Percentiles rank a stretch among this genome's conserved stretches.
Evolutionary conservation across 2,329 filamentous ascomycete genomes (phyloP).

Genomic region (Colletotrichum godetiae): DNA sequence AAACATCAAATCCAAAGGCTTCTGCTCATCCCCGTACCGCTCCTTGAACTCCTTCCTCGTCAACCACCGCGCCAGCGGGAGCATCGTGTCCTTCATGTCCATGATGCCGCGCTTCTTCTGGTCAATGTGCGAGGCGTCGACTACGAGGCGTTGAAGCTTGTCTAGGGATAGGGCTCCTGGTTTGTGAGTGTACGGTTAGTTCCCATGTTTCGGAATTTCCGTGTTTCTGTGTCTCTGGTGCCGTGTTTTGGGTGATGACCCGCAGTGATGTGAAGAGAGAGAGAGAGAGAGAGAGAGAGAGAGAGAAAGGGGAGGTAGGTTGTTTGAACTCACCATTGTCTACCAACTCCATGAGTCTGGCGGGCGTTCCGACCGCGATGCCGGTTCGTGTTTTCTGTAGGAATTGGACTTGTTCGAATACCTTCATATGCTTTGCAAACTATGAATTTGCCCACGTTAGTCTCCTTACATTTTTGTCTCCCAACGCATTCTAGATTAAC

Average conservation of each 20-base stretch:
- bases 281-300: no score
- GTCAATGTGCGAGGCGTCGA: constrained; percentile 94
- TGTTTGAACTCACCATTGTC: constrained; percentile 84
- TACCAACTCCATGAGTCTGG: constrained; percentile 83
- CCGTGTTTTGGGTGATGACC: neutral
- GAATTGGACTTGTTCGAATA: constrained; percentile 85
- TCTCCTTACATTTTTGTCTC: neutral
- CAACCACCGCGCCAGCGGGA: constrained; percentile 82
- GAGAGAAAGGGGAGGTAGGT: no score
- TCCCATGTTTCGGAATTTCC: no score
- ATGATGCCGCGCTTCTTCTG: constrained; percentile 93
- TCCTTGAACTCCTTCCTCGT: constrained; percentile 77
- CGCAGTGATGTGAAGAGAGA: neutral
- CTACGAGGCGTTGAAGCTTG: constrained; percentile 80
- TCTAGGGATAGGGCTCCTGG: constrained; percentile 76
- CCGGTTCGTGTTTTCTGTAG: constrained; percentile 78
- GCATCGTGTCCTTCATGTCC: constrained; percentile 93
- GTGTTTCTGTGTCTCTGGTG: neutral
- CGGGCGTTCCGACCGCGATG: constrained; percentile 90
- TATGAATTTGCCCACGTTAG: constrained; percentile 40
- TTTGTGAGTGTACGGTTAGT: neutral
- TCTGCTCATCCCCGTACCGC: constrained; percentile 71
- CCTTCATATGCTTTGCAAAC: constrained; percentile 98
- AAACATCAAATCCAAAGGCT: constrained; percentile 72
- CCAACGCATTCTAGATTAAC: no score